These are phyloP conservation scores for Escallonia rubra DNA, from an alignment of 129 eudicot species.

Conservation along the genomic window DNA sequence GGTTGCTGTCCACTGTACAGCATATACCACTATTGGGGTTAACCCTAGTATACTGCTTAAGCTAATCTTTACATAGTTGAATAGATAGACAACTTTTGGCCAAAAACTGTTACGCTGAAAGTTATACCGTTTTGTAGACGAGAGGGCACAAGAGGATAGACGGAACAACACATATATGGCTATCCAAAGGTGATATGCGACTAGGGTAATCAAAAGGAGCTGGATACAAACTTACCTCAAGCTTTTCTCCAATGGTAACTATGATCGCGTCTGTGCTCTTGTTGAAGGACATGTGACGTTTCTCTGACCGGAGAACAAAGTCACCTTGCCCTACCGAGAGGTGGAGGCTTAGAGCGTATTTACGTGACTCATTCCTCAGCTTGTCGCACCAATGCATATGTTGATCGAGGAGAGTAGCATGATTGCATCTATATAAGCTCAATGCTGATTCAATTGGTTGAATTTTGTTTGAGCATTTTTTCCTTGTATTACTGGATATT, in stretches of 20 bases:
- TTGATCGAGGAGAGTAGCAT: constrained; percentile 29
- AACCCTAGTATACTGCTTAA: no score
- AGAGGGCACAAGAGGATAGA: no score
- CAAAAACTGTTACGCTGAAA: no score
- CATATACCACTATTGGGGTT: no score
- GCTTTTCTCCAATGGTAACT: constrained; percentile 57
- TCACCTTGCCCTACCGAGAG: constrained; percentile 43
- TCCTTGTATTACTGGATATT: constrained; percentile 21
- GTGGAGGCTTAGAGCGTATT: constrained; percentile 57
- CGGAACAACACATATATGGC: no score
- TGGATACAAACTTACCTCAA: constrained; percentile 37
- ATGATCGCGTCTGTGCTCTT: constrained; percentile 46
- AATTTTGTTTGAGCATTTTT: constrained; percentile 25
- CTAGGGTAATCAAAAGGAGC: no score
- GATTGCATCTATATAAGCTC: constrained; percentile 60
- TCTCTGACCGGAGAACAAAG: constrained; percentile 36
- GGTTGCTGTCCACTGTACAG: no score
- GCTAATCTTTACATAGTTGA: no score
- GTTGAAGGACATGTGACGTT: constrained; percentile 35
- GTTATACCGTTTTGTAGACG: no score
- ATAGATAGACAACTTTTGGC: no score
- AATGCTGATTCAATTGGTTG: constrained; percentile 41
- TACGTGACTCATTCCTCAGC: constrained; percentile 23
- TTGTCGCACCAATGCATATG: constrained; percentile 17
- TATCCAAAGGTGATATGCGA: no score